A percentile compares a stretch with the other conserved stretches of the same genome.
phyloP scores from a whole-genome alignment of 192 early-diverging fungal species.

The Coemansia pectinata region DNA sequence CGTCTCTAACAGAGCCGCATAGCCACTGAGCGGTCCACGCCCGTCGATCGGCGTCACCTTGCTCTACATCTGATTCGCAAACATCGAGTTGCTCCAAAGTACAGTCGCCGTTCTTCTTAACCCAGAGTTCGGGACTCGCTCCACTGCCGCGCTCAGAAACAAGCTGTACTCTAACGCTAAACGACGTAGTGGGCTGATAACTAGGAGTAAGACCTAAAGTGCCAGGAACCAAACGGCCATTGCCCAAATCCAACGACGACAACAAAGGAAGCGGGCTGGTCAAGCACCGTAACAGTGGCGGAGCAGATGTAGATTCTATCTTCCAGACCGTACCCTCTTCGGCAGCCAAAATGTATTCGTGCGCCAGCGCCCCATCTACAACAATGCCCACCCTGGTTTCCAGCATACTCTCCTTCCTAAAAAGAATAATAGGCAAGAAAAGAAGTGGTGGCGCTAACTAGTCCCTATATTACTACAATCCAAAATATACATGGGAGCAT shows the following conservation, averaged over 20 bases:
- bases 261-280: not conserved
- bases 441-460: not conserved
- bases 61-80: not conserved
- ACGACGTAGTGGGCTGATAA: slow-evolving; percentile 9
- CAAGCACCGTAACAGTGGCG: slow-evolving; percentile 21
- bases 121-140: not conserved
- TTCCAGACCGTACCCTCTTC: slow-evolving; percentile 10
- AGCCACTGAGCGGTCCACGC: not conserved
- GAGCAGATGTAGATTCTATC: not conserved
- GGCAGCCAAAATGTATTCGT: slow-evolving; percentile 16
- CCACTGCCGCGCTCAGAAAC: not conserved
- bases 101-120: not conserved
- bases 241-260: slow-evolving; percentile 15
- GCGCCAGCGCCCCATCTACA: slow-evolving; percentile 14
- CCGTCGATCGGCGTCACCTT: not conserved
- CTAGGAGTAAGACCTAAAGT: slow-evolving; percentile 24
- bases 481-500: not conserved
- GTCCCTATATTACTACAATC: slow-evolving; percentile 11
- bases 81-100: not conserved
- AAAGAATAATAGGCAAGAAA: not conserved
- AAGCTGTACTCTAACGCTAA: not conserved
- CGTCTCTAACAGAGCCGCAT: not conserved
- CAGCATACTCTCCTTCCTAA: not conserved
- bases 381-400: slow-evolving; percentile 11
- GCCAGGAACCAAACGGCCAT: slow-evolving; percentile 7